Conservation (phyloP, 148 eudicot genomes). For the Chenopodium album region DNA sequence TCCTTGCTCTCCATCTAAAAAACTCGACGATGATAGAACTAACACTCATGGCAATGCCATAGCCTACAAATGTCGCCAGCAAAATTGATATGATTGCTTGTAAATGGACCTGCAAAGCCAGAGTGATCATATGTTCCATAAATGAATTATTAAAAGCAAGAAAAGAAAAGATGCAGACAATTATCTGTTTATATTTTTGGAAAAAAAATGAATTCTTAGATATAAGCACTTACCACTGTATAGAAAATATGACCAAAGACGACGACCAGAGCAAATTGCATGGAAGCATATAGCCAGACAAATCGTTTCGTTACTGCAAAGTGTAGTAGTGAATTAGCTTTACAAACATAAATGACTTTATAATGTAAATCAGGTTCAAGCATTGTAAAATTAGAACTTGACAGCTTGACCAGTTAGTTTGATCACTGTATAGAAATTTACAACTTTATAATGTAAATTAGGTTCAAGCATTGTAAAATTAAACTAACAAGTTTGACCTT, state of each 20-base stretch:
- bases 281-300: constrained; percentile 75
- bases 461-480: background rate
- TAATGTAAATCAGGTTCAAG: background rate
- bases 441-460: background rate
- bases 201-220: background rate
- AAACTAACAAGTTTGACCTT: too few species aligned
- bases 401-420: too few species aligned
- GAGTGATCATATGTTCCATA: background rate
- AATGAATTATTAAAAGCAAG: background rate
- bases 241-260: constrained; percentile 83
- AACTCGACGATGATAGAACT: constrained; percentile 60
- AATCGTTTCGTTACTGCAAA: constrained; percentile 62
- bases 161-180: background rate
- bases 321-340: constrained; percentile 2
- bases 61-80: constrained; percentile 77
- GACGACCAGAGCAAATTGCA: constrained; percentile 70
- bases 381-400: background rate
- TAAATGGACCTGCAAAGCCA: constrained; percentile 54
- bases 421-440: too few species aligned
- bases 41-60: constrained; percentile 78
- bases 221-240: constrained; percentile 53
- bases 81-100: constrained; percentile 73
- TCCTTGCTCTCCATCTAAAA: constrained; percentile 50
- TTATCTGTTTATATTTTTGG: too few species aligned
- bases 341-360: background rate